Percentiles rank a stretch among this genome's conserved stretches.
Evolutionary conservation across 805 yeast genomes (phyloP).

Genomic region (Candida ulmi): DNA sequence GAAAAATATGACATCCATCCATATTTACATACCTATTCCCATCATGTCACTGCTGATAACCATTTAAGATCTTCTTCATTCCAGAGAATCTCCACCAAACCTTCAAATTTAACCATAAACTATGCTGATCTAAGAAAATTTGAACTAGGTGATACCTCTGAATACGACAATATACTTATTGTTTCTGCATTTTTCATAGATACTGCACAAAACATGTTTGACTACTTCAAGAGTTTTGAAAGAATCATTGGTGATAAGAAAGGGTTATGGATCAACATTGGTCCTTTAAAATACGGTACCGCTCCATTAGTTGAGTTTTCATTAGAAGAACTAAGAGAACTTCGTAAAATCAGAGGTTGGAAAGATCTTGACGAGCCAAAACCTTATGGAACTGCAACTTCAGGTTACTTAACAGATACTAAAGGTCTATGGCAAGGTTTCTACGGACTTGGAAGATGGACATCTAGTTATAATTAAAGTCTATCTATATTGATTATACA

Average conservation of each 20-base stretch:
- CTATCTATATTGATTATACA: background rate
- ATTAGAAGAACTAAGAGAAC: slow-evolving; percentile 55
- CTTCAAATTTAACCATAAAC: slow-evolving; percentile 40
- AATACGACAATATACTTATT: slow-evolving; percentile 45
- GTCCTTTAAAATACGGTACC: slow-evolving; percentile 90
- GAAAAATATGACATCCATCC: slow-evolving; percentile 33
- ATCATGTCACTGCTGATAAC: slow-evolving; percentile 42
- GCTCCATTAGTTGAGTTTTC: slow-evolving; percentile 73
- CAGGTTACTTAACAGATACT: slow-evolving; percentile 64
- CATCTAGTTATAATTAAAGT: slow-evolving; percentile 2
- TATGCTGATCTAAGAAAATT: slow-evolving; percentile 65
- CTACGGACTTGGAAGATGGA: slow-evolving; percentile 45
- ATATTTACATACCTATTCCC: slow-evolving; percentile 61
- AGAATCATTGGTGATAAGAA: slow-evolving; percentile 35
- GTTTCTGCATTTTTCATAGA: slow-evolving; percentile 79
- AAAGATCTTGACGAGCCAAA: slow-evolving; percentile 31
- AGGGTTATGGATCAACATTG: slow-evolving; percentile 82
- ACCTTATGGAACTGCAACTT: slow-evolving; percentile 28
- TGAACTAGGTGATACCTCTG: slow-evolving; percentile 23
- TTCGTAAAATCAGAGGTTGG: slow-evolving; percentile 66
- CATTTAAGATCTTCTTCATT: slow-evolving; percentile 45
- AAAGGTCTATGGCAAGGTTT: slow-evolving; percentile 73
- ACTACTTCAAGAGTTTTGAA: slow-evolving; percentile 64
- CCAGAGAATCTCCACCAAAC: slow-evolving; percentile 28
- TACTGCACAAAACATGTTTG: slow-evolving; percentile 83